phyloP scores from a whole-genome alignment of 768 basidiomycete species.

The Suillus sp. region DNA sequence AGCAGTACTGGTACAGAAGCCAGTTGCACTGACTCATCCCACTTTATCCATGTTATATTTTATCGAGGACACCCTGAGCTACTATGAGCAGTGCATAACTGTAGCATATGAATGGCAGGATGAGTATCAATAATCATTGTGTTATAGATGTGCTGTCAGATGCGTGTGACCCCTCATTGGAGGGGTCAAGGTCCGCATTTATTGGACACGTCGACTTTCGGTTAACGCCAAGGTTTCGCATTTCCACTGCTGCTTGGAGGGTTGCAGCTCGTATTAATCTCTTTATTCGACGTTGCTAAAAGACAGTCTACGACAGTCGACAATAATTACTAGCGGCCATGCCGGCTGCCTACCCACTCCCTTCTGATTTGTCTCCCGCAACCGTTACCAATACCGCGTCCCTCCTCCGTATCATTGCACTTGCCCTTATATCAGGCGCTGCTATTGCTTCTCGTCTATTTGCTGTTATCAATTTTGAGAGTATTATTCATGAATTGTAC shows the following conservation, averaged over 20 bases:
- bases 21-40: background rate
- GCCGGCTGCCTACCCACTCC: slow-evolving; percentile 74
- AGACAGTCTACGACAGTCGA: slow-evolving; percentile 7
- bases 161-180: background rate
- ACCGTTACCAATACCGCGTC: slow-evolving; percentile 88
- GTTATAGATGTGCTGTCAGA: background rate
- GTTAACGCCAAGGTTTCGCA: slow-evolving; percentile 9
- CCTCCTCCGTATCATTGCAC: slow-evolving; percentile 86
- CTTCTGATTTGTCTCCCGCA: slow-evolving; percentile 65
- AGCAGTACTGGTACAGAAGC: background rate
- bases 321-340: slow-evolving; percentile 47
- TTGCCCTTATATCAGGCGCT: slow-evolving; percentile 88
- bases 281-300: slow-evolving; percentile 6
- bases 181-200: slow-evolving; percentile 7
- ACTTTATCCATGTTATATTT: background rate
- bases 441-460: slow-evolving; percentile 96
- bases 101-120: background rate
- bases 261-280: background rate
- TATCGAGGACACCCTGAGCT: background rate
- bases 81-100: background rate
- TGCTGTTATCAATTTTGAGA: slow-evolving; percentile 97
- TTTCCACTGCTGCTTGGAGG: background rate
- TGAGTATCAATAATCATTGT: too few relatives aligned
- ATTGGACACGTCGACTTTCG: slow-evolving; percentile 28
- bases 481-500: slow-evolving; percentile 99